These are phyloP conservation scores for Fusarium udum DNA, from an alignment of 2,329 filamentous ascomycete genomes.

Conservation along the genomic window DNA sequence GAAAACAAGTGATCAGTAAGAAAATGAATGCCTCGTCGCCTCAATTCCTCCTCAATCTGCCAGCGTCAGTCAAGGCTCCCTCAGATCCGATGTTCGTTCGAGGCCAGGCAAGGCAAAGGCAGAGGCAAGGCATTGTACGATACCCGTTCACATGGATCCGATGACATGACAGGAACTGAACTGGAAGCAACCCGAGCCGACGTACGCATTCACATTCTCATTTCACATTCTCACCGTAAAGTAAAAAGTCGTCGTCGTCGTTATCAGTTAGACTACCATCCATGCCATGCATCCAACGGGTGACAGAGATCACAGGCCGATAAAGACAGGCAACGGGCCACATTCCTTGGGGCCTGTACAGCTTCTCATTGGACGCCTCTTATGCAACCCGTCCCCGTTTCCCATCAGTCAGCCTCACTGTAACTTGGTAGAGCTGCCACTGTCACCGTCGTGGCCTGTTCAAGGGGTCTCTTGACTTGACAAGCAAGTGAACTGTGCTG, in stretches of 20 bases:
- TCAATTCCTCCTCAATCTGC: constrained; percentile 1
- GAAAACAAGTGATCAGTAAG: constrained; percentile 6
- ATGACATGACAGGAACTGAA: constrained; percentile 21
- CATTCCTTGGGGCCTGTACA: constrained; percentile 21
- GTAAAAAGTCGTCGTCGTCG: not conserved
- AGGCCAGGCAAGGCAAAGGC: not conserved
- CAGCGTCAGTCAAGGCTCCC: not conserved
- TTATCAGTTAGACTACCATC: constrained; percentile 16
- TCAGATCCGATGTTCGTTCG: constrained; percentile 3
- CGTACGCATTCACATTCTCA: not conserved
- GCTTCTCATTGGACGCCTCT: constrained; percentile 38
- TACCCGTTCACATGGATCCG: constrained; percentile 11
- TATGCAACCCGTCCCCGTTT: constrained; percentile 32
- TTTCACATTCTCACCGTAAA: constrained; percentile 19
- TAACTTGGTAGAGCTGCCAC: not conserved
- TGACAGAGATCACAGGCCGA: constrained; percentile 32
- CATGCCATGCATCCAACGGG: constrained; percentile 34
- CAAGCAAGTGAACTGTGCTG: constrained; percentile 8
- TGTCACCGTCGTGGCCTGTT: constrained; percentile 31
- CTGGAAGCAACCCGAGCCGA: not conserved
- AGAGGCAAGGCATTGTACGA: constrained; percentile 12
- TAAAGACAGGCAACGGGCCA: constrained; percentile 27
- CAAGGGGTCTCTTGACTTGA: constrained; percentile 29
- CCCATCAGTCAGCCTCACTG: constrained; percentile 42
- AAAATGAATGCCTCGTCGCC: not conserved